Percentiles rank a stretch among this genome's conserved stretches.
Evolutionary conservation across 495 filamentous ascomycete genomes (phyloP).

Genomic region (Penicillium psychrofluorescens): DNA sequence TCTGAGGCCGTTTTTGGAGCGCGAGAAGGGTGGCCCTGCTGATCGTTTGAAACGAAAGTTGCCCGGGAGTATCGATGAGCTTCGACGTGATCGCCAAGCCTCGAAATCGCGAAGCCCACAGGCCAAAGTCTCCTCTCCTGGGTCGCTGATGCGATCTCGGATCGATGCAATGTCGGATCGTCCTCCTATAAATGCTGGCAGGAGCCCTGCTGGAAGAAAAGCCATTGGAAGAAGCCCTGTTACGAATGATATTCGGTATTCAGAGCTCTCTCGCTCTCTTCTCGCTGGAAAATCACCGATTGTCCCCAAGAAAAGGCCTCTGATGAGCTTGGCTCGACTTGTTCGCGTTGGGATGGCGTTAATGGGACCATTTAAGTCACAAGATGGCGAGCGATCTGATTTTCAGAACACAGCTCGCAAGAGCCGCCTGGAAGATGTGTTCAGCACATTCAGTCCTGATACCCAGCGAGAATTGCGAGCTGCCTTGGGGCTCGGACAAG

Average conservation of each 20-base stretch:
- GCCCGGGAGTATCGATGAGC: constrained; percentile 12
- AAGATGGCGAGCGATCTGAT: constrained; percentile 7
- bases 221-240: background rate
- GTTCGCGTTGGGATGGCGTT: constrained; percentile 42
- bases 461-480: constrained; percentile 37
- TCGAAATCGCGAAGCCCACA: constrained; percentile 10
- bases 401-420: constrained; percentile 7
- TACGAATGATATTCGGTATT: constrained; percentile 5
- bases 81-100: constrained; percentile 10
- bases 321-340: constrained; percentile 30
- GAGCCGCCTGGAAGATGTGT: constrained; percentile 32
- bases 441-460: constrained; percentile 37
- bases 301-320: constrained; percentile 4
- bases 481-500: constrained; percentile 42
- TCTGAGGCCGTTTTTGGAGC: constrained; percentile 19
- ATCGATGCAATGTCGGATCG: background rate
- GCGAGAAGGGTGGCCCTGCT: constrained; percentile 20
- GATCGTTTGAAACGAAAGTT: constrained; percentile 25
- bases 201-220: too few species aligned
- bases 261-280: constrained; percentile 5
- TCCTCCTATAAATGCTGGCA: background rate
- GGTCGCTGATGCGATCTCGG: background rate
- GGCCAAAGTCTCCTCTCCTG: background rate
- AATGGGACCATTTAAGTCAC: constrained; percentile 32
- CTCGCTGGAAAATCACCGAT: constrained; percentile 1